Base-by-base conservation (phyloP, 2,329 filamentous ascomycete species). In the Arthrobotrys sphaeroides region DNA sequence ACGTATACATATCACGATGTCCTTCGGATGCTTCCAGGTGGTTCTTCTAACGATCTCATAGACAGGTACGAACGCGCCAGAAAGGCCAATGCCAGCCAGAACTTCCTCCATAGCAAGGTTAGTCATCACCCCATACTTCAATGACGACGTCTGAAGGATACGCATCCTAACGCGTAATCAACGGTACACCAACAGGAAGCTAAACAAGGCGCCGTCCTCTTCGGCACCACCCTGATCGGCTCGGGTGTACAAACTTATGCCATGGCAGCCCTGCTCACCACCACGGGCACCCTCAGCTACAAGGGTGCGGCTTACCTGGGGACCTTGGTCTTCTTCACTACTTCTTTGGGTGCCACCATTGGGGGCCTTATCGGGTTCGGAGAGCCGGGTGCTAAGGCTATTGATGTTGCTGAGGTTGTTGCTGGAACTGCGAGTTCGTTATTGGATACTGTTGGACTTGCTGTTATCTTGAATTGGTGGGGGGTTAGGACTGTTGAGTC, bases 241-340 rank as follows among this genome's bases (percentile, higher is more conserved):
- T 95, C 93, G 70, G 93, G 91, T 74, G 84, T 97, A 76, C 93
- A 97, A 86, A 89, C 90, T 77, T 97, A 97, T 82, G 93, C 93
- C 82, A 90, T 97, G 78, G 93, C 90, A 80, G 93, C 93, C 77
- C 86, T 97, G 79, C 91, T 94, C 87, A 98, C 98, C 84, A 93
- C 94, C 79, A 98, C 94, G 43, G 94, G 93, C 79, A 97, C 94
- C 65, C 87, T 98, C 78, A 93, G 89, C 85, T 98, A 98, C 87
- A 98, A 97, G 89, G 95, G 95, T 80, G 93, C 95, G 78, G 93
- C 94, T 68, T 98, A 97, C 86, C 87, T 98, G 77, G 95, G 73
- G 16, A 70, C 65, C 1, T 47, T 76, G 22, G 65, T 76, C 20
- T 76, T 69, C 49, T 60, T 70, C 51, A 55, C 43, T 40, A 65